Evolutionary conservation across 805 yeast genomes (phyloP).

Genomic region (Lachancea kluyveri): DNA sequence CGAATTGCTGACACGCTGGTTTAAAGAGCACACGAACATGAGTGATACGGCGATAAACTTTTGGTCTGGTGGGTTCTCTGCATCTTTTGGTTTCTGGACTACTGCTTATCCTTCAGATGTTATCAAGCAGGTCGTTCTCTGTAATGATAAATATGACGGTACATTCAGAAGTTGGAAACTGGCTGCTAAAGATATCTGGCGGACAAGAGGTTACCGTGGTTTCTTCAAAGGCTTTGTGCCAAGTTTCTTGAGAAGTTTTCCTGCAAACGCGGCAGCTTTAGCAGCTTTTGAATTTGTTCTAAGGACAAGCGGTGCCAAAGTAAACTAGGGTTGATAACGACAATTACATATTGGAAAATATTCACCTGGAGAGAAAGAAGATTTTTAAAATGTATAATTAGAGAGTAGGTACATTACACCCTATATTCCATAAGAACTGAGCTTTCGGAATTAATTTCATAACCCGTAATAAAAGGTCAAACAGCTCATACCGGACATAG

Average conservation of each 20-base stretch:
- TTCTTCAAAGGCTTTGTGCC: slow-evolving; percentile 80
- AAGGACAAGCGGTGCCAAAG: slow-evolving; percentile 39
- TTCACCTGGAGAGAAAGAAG: too few species aligned
- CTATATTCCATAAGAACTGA: too few species aligned
- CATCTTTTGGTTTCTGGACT: slow-evolving; percentile 76
- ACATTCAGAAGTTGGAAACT: slow-evolving; percentile 63
- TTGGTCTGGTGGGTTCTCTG: slow-evolving; percentile 89
- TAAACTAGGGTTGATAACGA: too few species aligned
- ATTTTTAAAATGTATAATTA: too few species aligned
- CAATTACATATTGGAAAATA: background rate
- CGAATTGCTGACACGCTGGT: slow-evolving; percentile 66
- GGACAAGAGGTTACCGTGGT: slow-evolving; percentile 56
- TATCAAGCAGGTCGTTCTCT: slow-evolving; percentile 78
- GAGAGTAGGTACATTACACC: too few species aligned
- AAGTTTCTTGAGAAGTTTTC: slow-evolving; percentile 75
- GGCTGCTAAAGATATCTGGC: slow-evolving; percentile 66
- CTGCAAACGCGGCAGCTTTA: slow-evolving; percentile 89
- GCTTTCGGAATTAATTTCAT: too few species aligned
- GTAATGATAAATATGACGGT: slow-evolving; percentile 69
- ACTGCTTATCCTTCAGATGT: slow-evolving; percentile 88
- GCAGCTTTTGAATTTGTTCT: slow-evolving; percentile 86
- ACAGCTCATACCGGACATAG: too few species aligned
- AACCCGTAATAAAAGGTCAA: too few species aligned
- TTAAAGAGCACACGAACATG: slow-evolving; percentile 57
- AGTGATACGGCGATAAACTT: slow-evolving; percentile 70